Evolutionary conservation across 768 basidiomycete genomes (phyloP), one percentile per base, ranked within the genome.

Genomic region (Psilocybe tampanensis): DNA sequence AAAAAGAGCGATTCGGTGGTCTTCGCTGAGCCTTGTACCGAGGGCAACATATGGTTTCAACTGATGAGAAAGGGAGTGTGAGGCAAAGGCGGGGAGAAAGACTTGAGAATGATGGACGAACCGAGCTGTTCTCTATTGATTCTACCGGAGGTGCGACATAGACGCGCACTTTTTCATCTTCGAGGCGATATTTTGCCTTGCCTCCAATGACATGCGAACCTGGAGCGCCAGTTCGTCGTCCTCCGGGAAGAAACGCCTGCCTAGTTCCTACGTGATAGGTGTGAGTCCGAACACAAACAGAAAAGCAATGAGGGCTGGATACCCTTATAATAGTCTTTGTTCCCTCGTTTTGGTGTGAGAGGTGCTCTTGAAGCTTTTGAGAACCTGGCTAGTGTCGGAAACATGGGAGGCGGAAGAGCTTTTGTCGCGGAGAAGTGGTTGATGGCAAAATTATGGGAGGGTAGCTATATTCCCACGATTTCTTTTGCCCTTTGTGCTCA

Each of bases 251-350:
- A 56, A 77, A 80, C 0, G 94, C 89, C 69, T 94, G 93, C 36
- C 94, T 76, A 19, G 88, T 95, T 34, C 94, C 93, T 59, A 18
- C 18, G 2, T 3, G 18, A 36, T 7, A 17, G 41, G 4, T 8
- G 49, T 51, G 21, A 51, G 22, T n/a, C 19, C 36, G 41, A 21
- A 5, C 13, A 24, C 21, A 1, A 19, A 12, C 13, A 5, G 23
- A 12, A 8, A 8, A 23, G 18, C 7, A 39, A n/a, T n/a, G 8
- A 8, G 9, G 33, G 32, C 56, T 34, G 60, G 73, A n/a, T 7
- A 90, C 96, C 96, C 74, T 98, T 98, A 81, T 97, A 98, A 70
- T 81, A 98, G 68, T 99, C 94, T 67, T 98, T 98, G 76, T 97
- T 97, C 15, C 85, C 96, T 45, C 86, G 76, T 71, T 98, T 98